Evolutionary conservation across 2,329 filamentous ascomycete genomes (phyloP).

Genomic region (Fusarium siculi): DNA sequence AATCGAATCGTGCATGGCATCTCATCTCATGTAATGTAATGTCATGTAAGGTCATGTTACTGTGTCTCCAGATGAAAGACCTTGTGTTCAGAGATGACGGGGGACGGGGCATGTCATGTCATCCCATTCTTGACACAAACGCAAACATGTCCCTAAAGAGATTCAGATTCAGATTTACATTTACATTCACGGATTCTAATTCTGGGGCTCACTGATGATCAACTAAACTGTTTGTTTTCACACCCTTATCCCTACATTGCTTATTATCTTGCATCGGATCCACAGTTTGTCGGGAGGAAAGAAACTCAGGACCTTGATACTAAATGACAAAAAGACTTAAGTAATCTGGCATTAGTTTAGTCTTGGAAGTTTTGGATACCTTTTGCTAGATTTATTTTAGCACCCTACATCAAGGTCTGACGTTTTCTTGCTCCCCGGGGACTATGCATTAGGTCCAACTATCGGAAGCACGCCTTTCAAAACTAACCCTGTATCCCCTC

Average conservation of each 20-base stretch:
- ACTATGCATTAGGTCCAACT: slow-evolving; percentile 4
- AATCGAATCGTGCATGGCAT: slow-evolving; percentile 25
- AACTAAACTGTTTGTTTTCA: slow-evolving; percentile 17
- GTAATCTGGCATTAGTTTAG: no score
- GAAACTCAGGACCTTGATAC: no score
- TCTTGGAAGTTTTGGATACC: no score
- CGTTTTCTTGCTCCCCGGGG: no score
- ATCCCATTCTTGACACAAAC: slow-evolving; percentile 37
- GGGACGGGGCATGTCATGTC: slow-evolving; percentile 31
- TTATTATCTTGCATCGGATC: slow-evolving; percentile 12
- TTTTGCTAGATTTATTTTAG: no score
- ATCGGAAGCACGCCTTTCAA: neutral
- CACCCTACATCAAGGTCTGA: no score
- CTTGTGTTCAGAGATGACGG: slow-evolving; percentile 24
- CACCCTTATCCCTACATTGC: neutral
- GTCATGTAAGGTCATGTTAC: neutral
- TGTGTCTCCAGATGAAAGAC: neutral
- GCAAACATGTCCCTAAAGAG: slow-evolving; percentile 31
- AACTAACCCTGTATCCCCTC: slow-evolving; percentile 8
- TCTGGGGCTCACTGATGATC: neutral
- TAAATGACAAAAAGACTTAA: no score
- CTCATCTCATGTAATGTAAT: neutral
- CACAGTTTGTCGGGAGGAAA: slow-evolving; percentile 9
- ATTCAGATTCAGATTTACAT: slow-evolving; percentile 12
- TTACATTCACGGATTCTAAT: slow-evolving; percentile 8